Evolutionary conservation across 305 asterid genomes (phyloP), one percentile per base, ranked within the genome.

Genomic region (Rubia occidens): DNA sequence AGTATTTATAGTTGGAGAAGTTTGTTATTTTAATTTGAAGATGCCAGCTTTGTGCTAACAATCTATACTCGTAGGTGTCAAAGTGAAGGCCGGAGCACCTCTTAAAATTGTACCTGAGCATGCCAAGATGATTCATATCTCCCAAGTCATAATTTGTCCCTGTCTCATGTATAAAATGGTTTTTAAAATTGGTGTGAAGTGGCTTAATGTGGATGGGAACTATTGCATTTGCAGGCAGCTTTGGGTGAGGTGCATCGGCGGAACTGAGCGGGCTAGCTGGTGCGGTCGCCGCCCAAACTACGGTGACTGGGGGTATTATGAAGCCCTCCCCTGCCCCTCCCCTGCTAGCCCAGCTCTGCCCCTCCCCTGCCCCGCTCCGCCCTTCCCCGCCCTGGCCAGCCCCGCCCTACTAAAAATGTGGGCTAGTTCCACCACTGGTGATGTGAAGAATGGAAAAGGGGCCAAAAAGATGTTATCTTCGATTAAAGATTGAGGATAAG

Each of bases 61-160:
- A 29, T 60, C 11, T 74, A 18, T 37, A 42, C 6, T 3, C 21
- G 24, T 78, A 91, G 97, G 97, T 20, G 86, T 86, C 76, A 94
- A 91, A 79, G 95, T 91, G 21, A 85, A 85, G 60, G 51, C 94
- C 2, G 91, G 95, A 11, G 55, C 78, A 35, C 59, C 86, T 1
- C 79, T 85, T 0, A 81, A 73, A 78, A 84, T 87, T 59, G 40
- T 6, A 13, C 91, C 91, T 13, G 84, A 79, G 6, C 1, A 8
- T 2, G 82, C 72, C 62, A 75, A 70, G 51, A 65, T 87, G 71
- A 77, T 89, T 70, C 96, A 91, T 69, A 70, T 91, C 70, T 89
- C 97, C 61, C 96, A 91, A 88, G 97, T 91, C 1, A 14, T 75
- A 15, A 13, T 51, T 53, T n/a, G 21, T 55, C 44, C 39, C 4